phyloP scores from a whole-genome alignment of 75 land plant species.

The Sequoia sempervirens region DNA sequence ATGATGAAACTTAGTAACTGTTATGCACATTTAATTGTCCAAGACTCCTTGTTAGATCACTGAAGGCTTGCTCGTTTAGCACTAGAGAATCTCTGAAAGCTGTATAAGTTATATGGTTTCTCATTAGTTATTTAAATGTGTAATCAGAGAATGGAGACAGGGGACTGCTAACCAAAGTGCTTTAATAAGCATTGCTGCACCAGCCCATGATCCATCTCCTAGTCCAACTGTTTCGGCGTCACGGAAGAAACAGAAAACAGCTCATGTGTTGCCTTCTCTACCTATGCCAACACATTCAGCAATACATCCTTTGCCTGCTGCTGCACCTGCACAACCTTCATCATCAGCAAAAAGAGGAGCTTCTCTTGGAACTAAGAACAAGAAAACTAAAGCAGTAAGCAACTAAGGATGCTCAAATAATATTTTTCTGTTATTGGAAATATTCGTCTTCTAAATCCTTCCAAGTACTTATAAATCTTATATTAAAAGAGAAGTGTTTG shows the following conservation, averaged over 20 bases:
- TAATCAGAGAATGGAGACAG: slow-evolving; percentile 31
- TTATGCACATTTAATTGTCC: not conserved
- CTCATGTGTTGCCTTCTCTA: slow-evolving; percentile 36
- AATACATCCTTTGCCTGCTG: slow-evolving; percentile 44
- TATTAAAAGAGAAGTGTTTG: not conserved
- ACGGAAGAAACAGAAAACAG: slow-evolving; percentile 75
- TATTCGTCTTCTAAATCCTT: not conserved
- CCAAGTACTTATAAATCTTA: not conserved
- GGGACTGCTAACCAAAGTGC: slow-evolving; percentile 38
- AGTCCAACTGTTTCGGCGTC: slow-evolving; percentile 85
- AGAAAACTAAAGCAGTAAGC: slow-evolving; percentile 65
- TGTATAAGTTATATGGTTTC: not conserved
- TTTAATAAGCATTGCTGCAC: slow-evolving; percentile 30
- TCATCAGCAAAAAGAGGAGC: slow-evolving; percentile 50
- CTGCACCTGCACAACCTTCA: slow-evolving; percentile 42
- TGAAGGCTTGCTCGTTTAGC: not conserved
- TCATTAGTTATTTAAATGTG: not conserved
- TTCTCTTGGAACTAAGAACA: slow-evolving; percentile 42
- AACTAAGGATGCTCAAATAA: not conserved
- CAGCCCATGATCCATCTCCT: slow-evolving; percentile 63
- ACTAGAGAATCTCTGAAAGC: not conserved
- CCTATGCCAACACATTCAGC: slow-evolving; percentile 52
- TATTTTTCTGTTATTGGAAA: not conserved
- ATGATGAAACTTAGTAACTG: not conserved
- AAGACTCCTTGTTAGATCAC: slow-evolving; percentile 7